Evolutionary conservation across 2,329 filamentous ascomycete species (phyloP), one percentile per base, ranked within the genome.

Genomic region (Plectosphaerella sp.): DNA sequence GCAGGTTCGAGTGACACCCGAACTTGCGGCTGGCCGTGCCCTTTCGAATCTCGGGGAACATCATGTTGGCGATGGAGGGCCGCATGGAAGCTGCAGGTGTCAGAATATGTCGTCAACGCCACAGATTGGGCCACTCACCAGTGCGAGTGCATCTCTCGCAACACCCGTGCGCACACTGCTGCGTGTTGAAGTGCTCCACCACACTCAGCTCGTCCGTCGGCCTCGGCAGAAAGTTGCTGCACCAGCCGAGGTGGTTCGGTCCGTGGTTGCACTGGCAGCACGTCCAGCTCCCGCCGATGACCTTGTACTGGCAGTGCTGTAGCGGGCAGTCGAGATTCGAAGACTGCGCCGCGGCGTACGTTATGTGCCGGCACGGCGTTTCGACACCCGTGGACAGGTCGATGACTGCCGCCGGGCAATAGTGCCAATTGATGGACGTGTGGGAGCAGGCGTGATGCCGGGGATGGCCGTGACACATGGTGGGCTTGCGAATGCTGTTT

Each of bases 401-500:
- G 53, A 80, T 74, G 54, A 68, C 59, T 48, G 71, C 73, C 48
- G 70, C 67, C 18, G 77, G 74, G 58, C 78, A 82, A 64, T 80
- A 80, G 59, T 78, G 70, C 76, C 77, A 82, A 55, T 73, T 74
- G 57, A 80, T 71, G 46, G 78, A 80, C n/a, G 74, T 76, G 62
- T 82, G 78, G 22, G 72, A 70, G 61, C 78, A 82, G 14, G 74
- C 67, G 57, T 82, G 78, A 56, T 69, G 67, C 48, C 76, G 73
- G 51, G 78, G 78, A 56, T 79, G 77, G 49, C 76, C 78, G 69
- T 78, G 72, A 58, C 78, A 82, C 78, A 82, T 82, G 22, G 61
- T 67, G 62, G 42, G 50, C 16, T 57, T 22, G 7, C n/a, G 18
- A 43, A 2, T 8, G 5, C 18, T 43, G n/a, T 16, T 18, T 18